Base-by-base conservation (phyloP, 805 yeast genomes). In the Candida odintsovae region DNA sequence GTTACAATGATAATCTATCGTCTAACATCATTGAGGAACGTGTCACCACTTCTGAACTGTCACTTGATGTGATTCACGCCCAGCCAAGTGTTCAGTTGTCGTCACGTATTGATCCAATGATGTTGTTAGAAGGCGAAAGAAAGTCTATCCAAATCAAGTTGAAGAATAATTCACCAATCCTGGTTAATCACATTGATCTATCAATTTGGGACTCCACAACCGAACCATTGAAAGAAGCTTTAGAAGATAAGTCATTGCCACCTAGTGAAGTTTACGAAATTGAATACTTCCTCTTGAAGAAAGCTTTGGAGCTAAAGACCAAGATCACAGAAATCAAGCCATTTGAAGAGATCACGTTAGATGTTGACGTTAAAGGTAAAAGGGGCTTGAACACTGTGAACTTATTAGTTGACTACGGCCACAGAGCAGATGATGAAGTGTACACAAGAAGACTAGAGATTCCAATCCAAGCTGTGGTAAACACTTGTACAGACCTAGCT, bases 111-210 rank as follows among this genome's bases (percentile, higher is more conserved):
- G 70, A 83, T 13, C 72, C 76, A 19, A 56, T 83, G 4, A 83
- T 87, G 88, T 64, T 88, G 15, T 64, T 89, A 12, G 95, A 88
- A 58, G 96, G 96, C 9, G 94, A 89, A 55, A 67, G 70, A 37
- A 72, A 70, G 43, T 51, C 59, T 1, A 77, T 86, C 49, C 66
- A 71, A 2, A 61, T 87, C 6, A 61, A 64, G 1, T 63, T 89
- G 28, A 72, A 74, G 41, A 88, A 89, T 60, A 69, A 74, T 18
- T 81, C 92, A 0, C 58, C 64, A 5, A 80, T 82, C 4, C 57
- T 72, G 1, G 78, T 84, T 39, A 77, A 81, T 45, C 71, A 75
- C 42, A 54, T 88, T 29, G 71, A 80, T 4, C 81, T 85, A 50
- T 75, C 80, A 7, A 81, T 82, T 53, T 70, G 79, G 67, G 96